These are phyloP conservation scores for Gentiana straminea DNA, from an alignment of 257 asterid species.

Conservation along the genomic window DNA sequence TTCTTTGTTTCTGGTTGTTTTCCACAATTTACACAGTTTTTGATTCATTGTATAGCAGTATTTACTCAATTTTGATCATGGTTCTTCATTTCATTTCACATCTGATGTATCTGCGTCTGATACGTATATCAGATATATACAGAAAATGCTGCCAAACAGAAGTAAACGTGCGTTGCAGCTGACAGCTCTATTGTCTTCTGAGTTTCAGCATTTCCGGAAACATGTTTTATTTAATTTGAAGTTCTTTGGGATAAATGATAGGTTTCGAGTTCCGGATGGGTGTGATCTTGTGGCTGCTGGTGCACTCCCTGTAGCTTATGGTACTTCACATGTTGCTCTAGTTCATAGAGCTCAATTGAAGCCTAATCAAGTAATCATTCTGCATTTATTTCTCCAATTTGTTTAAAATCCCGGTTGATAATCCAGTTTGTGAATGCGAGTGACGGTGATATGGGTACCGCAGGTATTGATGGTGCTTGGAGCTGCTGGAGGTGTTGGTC, in stretches of 20 bases:
- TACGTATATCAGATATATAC: no score
- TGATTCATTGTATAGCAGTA: no score
- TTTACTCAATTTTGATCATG: no score
- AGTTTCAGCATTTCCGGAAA: not conserved
- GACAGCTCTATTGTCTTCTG: no score
- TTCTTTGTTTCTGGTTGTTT: no score
- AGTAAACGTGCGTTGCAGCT: no score
- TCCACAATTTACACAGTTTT: no score
- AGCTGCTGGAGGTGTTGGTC: slow-evolving; percentile 98
- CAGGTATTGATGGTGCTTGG: slow-evolving; percentile 96
- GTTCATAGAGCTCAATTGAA: slow-evolving; percentile 73
- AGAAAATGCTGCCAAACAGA: no score
- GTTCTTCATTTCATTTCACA: no score
- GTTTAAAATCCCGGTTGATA: not conserved
- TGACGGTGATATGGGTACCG: slow-evolving; percentile 5
- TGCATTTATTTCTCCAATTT: not conserved
- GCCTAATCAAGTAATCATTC: slow-evolving; percentile 45
- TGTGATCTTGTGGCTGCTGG: slow-evolving; percentile 83
- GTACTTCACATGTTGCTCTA: slow-evolving; percentile 91
- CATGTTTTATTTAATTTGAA: slow-evolving; percentile 7
- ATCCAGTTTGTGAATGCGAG: not conserved
- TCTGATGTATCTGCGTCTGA: no score
- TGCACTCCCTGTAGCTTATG: slow-evolving; percentile 89
- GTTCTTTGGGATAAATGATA: slow-evolving; percentile 14
- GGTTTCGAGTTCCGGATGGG: slow-evolving; percentile 72